Base-by-base conservation (phyloP, 345 rosid species). In the Mallotus nudiflorus region DNA sequence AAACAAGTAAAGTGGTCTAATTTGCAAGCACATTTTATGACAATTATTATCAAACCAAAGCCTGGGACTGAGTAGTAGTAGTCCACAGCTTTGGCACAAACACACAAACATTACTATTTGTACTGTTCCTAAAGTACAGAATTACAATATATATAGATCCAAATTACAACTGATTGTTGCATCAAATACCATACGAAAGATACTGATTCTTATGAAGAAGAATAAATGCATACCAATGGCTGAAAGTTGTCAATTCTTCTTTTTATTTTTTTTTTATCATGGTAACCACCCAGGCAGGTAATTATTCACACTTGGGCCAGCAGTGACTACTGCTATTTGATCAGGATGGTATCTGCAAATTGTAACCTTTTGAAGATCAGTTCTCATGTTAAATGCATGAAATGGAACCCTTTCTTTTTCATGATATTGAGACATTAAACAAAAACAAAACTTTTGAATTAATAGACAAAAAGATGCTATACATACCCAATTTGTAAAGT, bases 241-340 rank as follows among this genome's bases (percentile, higher is more conserved):
- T 42, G 37, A 27, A 33, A 16, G 14, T n/a, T n/a, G n/a, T n/a
- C n/a, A 22, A 16, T 22, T 1, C 1, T 15, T 63, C 45, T n/a
- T n/a, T n/a, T n/a, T n/a, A n/a, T n/a, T n/a, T n/a, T n/a, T 33
- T 67, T 53, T 60, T 10, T 18, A 51, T 80, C 83, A 94, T 50
- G 97, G 97, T 67, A 94, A 75, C 98, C 98, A 94, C 76, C 92
- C 97, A 39, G 88, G 74, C 95, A 89, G 87, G 83, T 85, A 94
- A 73, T 84, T 91, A 76, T 80, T 87, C 80, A 80, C 82, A 78
- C 96, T 88, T 27, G 97, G 95, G 3, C 98, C 94, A 40, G 85
- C 93, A 29, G 81, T 85, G 49, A 78, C 86, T 5, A 82, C 82
- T n/a, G n/a, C n/a, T 53, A 80, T 85, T 50, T 80, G 87, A 68